Percentiles rank a stretch among this genome's conserved stretches.
Evolutionary conservation across 495 filamentous ascomycete species (phyloP).

Genomic region (Aspergillus cristatus): DNA sequence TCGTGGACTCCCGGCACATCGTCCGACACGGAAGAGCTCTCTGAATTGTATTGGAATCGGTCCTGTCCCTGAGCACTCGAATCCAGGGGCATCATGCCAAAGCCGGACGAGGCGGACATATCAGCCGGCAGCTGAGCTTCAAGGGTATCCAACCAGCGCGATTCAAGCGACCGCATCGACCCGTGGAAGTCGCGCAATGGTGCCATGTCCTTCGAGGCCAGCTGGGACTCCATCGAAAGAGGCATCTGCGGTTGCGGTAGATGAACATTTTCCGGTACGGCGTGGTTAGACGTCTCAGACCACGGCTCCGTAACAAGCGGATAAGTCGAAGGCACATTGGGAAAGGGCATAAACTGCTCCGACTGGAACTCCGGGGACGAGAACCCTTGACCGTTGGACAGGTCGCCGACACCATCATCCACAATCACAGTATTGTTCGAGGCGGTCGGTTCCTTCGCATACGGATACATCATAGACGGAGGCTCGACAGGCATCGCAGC

Average conservation of each 20-base stretch:
- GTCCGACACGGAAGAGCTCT: constrained; percentile 32
- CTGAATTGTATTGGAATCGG: constrained; percentile 31
- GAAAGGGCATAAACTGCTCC: constrained; percentile 26
- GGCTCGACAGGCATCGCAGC: constrained; percentile 29
- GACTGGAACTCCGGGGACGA: constrained; percentile 18
- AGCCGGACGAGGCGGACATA: constrained; percentile 18
- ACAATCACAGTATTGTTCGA: constrained; percentile 31
- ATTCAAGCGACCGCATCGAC: constrained; percentile 26
- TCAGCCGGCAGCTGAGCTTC: constrained; percentile 30
- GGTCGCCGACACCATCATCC: constrained; percentile 28
- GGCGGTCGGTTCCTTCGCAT: constrained; percentile 21
- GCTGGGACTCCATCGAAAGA: constrained; percentile 17
- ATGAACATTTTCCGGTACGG: constrained; percentile 14
- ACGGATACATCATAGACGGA: constrained; percentile 25
- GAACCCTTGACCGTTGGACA: constrained; percentile 26
- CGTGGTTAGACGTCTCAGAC: constrained; percentile 15
- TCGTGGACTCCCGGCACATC: constrained; percentile 29
- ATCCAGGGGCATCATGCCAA: constrained; percentile 13
- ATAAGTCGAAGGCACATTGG: constrained; percentile 27
- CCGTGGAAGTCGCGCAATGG: constrained; percentile 17
- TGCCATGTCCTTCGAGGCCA: constrained; percentile 13
- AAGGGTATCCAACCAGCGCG: constrained; percentile 28
- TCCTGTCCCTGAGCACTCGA: constrained; percentile 17
- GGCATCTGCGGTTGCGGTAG: constrained; percentile 13
- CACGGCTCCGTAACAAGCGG: constrained; percentile 26